Evolutionary conservation across 495 filamentous ascomycete genomes (phyloP), one percentile per base, ranked within the genome.

Genomic region (Podospora didyma): DNA sequence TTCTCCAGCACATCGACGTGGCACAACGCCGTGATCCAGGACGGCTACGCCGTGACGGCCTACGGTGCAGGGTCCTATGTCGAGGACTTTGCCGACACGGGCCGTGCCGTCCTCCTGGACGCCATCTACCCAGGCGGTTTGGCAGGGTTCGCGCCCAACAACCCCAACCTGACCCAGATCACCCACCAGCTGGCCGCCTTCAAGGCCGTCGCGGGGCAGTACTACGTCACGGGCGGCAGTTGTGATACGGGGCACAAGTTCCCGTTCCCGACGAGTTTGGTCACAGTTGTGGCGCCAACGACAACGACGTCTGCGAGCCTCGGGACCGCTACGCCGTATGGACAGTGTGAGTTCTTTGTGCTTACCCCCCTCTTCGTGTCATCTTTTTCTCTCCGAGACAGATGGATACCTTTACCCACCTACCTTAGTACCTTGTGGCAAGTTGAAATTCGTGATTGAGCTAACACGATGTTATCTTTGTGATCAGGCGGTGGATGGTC

Each of bases 11-110:
- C 50, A 2, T n/a, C 35, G 14, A 16, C 45, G 2, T 62, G 45
- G 45, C 34, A 34, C 17, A 49, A 28, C 17, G 55, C 55, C 1
- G 59, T 34, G 14, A 23, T 26, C 20, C 21, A 41, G 3, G 59
- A 62, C 26, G 58, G 53, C 20, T 60, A 53, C 42, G 58, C 58
- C 12, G 49, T 56, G 20, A 51, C 22, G 22, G 58, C 53, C 3
- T 60, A 60, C 48, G 58, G 58, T 28, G 41, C 58, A 2, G 49
- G 48, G 3, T 47, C 39, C 3, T 45, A 52, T 44, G 31, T 35
- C 14, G 58, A 60, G 42, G 34, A 60, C 48, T 60, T 56, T 60
- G 58, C 53, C 42, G 58, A 60, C 35, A 41, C 49, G 5, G 58
- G 58, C 22, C 39, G 58, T 0, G 58, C 53, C 6, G 53, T 56